Evolutionary conservation across 2,329 filamentous ascomycete genomes (phyloP), one percentile per base, ranked within the genome.

Genomic region (Acrocalymma vagum): DNA sequence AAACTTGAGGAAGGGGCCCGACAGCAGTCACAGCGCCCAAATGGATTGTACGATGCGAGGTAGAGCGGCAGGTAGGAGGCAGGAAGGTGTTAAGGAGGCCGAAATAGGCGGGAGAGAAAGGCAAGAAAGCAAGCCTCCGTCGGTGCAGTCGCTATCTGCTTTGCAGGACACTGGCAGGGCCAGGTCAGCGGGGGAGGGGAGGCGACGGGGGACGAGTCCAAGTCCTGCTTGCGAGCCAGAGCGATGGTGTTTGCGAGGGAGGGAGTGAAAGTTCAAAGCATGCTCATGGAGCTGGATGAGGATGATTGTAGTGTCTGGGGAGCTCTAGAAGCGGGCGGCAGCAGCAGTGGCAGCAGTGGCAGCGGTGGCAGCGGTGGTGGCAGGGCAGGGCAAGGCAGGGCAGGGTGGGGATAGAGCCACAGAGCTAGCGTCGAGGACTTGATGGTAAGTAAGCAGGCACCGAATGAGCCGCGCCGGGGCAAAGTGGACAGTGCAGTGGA

Each of bases 101-200:
- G 68, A 58, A 68, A 75, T 35, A 76, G 69, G 44, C 70, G 67
- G 33, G 71, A 68, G 39, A 76, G 68, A 55, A 73, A 75, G 44
- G 70, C 63, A 43, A 74, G 71, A 53, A 72, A 73, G 55, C 66
- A 64, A 51, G 69, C 69, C 59, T 76, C 67, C 62, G 70, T 71
- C 54, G 71, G 69, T 48, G 67, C 62, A 51, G 66, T 65, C 44
- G 60, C 60, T 52, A 63, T 65, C 55, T 62, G 58, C 55, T 60
- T 60, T 38, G 58, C 53, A 36, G 63, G 62, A 52, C 56, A 52
- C 54, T 56, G 54, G 47, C 38, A 29, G 43, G 51, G 48, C 52
- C 56, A 58, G 58, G 53, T 45, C 51, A 50, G 45, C 47, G 58
- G 56, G 53, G 41, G 29, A 33, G 55, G 48, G 52, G 48, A 53